phyloP scores from a whole-genome alignment of 805 yeast species.

The Starmerella tilneyi region DNA sequence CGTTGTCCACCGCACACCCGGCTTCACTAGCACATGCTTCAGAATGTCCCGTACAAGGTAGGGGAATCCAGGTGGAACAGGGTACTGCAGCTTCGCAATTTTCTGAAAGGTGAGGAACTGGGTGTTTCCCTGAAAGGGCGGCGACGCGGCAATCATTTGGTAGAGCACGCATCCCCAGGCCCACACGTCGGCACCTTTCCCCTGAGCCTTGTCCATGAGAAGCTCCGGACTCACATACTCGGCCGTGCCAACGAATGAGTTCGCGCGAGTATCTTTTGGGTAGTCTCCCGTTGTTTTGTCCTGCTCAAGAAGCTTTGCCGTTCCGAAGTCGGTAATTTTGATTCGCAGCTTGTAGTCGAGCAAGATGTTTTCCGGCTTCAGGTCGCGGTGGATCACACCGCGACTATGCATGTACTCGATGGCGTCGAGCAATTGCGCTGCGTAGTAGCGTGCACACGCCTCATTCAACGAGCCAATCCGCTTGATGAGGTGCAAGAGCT shows the following conservation, averaged over 20 bases:
- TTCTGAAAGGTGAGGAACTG: slow-evolving; percentile 83
- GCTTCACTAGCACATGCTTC: slow-evolving; percentile 54
- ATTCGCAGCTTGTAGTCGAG: slow-evolving; percentile 76
- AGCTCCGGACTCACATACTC: slow-evolving; percentile 93
- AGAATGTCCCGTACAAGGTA: slow-evolving; percentile 55
- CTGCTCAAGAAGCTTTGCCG: slow-evolving; percentile 66
- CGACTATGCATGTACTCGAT: slow-evolving; percentile 76
- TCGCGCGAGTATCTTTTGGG: slow-evolving; percentile 35
- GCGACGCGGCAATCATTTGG: slow-evolving; percentile 72
- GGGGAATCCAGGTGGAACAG: slow-evolving; percentile 61
- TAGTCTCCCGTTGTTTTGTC: slow-evolving; percentile 26
- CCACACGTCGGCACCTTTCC: slow-evolving; percentile 83
- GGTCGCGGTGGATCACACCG: slow-evolving; percentile 86
- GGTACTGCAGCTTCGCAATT: slow-evolving; percentile 66
- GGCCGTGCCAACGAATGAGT: slow-evolving; percentile 93
- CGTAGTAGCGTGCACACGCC: slow-evolving; percentile 64
- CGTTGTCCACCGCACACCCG: slow-evolving; percentile 52
- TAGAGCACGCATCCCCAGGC: slow-evolving; percentile 82
- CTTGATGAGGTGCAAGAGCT: slow-evolving; percentile 62
- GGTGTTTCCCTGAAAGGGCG: slow-evolving; percentile 81
- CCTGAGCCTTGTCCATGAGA: slow-evolving; percentile 64
- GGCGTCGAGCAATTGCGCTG: slow-evolving; percentile 82
- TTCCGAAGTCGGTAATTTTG: slow-evolving; percentile 94
- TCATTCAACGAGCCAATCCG: slow-evolving; percentile 62
- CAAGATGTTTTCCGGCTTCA: slow-evolving; percentile 88